Evolutionary conservation across 83 land plant species (phyloP).

Genomic region (Larix sibirica): DNA sequence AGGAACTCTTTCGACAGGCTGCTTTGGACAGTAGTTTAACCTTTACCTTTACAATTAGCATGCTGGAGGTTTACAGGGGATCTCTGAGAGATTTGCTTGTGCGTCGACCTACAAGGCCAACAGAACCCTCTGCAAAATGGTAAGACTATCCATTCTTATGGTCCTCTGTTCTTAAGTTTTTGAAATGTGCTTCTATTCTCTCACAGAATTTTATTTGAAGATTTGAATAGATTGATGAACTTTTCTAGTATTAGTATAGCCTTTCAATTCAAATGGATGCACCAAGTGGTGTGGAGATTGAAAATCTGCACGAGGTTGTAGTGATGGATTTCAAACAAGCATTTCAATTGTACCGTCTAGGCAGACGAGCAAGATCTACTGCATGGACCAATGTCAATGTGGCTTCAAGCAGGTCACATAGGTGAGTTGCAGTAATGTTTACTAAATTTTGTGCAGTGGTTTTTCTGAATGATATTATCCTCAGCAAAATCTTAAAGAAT

Average conservation of each 20-base stretch:
- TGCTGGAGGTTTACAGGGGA: constrained; percentile 94
- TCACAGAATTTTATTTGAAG: no score
- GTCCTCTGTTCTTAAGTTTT: no score
- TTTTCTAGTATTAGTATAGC: not conserved
- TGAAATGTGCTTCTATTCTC: no score
- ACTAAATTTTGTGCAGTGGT: not conserved
- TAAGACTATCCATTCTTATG: constrained; percentile 10
- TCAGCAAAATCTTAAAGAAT: not conserved
- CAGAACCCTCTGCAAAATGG: constrained; percentile 53
- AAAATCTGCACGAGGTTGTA: constrained; percentile 65
- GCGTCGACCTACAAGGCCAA: constrained; percentile 25
- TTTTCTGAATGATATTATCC: not conserved
- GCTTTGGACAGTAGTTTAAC: constrained; percentile 29
- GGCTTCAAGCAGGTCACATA: constrained; percentile 87
- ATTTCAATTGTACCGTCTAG: constrained; percentile 53
- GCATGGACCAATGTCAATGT: constrained; percentile 85
- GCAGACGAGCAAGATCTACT: constrained; percentile 71
- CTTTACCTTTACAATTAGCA: constrained; percentile 65
- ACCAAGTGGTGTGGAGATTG: constrained; percentile 69
- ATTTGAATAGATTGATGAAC: constrained; percentile 32
- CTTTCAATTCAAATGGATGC: constrained; percentile 12
- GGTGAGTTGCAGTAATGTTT: constrained; percentile 42
- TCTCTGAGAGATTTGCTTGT: constrained; percentile 72
- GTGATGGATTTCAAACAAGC: constrained; percentile 64
- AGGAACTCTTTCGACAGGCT: constrained; percentile 60